Evolutionary conservation across 306 rosid genomes (phyloP).

Genomic region (Sophora flavescens): DNA sequence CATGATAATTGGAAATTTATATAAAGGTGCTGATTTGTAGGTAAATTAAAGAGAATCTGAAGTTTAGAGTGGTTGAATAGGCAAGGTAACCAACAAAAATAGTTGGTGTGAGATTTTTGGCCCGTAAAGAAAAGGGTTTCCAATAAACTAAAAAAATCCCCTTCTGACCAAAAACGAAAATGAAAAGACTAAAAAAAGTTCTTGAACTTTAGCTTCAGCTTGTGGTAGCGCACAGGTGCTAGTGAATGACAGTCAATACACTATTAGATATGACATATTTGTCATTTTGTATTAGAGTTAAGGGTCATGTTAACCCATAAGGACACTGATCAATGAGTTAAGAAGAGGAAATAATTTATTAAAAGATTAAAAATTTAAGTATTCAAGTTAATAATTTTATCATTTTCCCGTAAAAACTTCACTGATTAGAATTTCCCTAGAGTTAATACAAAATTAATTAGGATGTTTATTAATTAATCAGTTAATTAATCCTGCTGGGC

Average conservation of each 20-base stretch:
- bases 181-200: background rate
- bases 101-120: slow-evolving; percentile 44
- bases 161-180: background rate
- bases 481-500: slow-evolving; percentile 34
- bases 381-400: no score
- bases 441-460: slow-evolving; percentile 43
- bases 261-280: slow-evolving; percentile 43
- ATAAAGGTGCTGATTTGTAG: background rate
- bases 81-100: slow-evolving; percentile 19
- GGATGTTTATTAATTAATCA: slow-evolving; percentile 43
- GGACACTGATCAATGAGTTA: no score
- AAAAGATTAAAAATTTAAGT: no score
- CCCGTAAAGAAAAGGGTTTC: background rate
- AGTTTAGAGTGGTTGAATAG: background rate
- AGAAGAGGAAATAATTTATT: no score
- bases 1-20: background rate
- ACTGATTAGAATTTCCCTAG: no score
- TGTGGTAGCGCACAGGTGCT: slow-evolving; percentile 44
- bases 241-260: slow-evolving; percentile 22
- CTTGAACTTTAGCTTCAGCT: slow-evolving; percentile 21
- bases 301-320: no score
- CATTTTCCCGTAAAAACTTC: no score
- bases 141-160: background rate
- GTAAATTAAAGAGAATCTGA: background rate
- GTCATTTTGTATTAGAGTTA: slow-evolving; percentile 47